These are phyloP conservation scores for Blastocystis sp. DNA, from an alignment of 352 stramenopile species.

Conservation along the genomic window DNA sequence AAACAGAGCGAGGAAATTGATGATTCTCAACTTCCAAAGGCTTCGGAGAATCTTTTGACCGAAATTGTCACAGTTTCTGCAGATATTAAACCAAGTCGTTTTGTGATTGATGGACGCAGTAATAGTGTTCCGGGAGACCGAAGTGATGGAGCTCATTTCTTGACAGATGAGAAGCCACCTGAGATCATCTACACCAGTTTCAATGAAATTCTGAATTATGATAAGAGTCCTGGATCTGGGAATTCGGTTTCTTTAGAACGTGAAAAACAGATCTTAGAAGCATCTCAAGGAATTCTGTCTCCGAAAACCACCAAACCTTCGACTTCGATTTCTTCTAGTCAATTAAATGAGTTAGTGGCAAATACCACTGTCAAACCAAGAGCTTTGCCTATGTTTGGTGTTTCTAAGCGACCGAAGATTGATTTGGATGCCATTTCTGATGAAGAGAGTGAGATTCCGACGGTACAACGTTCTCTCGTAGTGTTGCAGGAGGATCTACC, in stretches of 20 bases:
- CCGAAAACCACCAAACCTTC: neutral
- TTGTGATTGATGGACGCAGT: no score
- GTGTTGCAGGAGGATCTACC: no score
- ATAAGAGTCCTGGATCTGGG: neutral
- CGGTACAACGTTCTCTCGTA: no score
- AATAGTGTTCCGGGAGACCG: no score
- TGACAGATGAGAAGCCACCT: neutral
- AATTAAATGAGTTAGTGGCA: slow-evolving; percentile 1
- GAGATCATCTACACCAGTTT: slow-evolving; percentile 48
- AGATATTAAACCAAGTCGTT: no score
- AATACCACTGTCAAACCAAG: neutral
- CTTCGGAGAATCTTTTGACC: neutral
- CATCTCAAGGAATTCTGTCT: slow-evolving; percentile 6
- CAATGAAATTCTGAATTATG: slow-evolving; percentile 16
- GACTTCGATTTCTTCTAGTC: neutral
- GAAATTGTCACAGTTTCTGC: neutral
- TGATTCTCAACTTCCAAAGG: neutral
- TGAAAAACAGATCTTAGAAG: slow-evolving; percentile 34
- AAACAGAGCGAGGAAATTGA: neutral
- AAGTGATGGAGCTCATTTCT: neutral
- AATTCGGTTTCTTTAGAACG: neutral
- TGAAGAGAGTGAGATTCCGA: no score
- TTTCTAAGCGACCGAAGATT: no score
- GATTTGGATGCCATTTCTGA: no score
- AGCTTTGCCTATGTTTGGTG: no score